Evolutionary conservation across 2,329 filamentous ascomycete genomes (phyloP).

Genomic region (Diaporthe citri): DNA sequence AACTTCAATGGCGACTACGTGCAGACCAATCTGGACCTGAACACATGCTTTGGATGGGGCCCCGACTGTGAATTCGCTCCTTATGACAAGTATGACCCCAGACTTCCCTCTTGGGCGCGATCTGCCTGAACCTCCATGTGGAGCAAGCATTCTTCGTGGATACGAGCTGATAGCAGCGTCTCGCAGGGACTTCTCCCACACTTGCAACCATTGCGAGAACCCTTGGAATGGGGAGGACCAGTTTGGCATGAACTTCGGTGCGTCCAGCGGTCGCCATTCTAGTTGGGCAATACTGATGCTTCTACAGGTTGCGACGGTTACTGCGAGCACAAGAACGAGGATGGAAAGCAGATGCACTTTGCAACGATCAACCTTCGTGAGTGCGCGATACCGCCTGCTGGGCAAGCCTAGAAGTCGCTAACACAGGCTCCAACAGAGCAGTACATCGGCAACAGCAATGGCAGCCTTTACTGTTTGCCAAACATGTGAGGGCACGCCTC

Average conservation of each 20-base stretch:
- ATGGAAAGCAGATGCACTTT: neutral
- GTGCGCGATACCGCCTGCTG: neutral
- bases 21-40: neutral
- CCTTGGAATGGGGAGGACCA: neutral
- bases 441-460: slow-evolving; percentile 1
- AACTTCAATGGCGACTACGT: neutral
- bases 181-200: neutral
- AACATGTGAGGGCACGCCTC: neutral
- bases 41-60: slow-evolving; percentile 7
- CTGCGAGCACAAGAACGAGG: neutral
- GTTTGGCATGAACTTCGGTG: neutral
- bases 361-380: neutral
- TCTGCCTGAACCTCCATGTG: neutral
- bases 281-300: too few relatives aligned
- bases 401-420: too few relatives aligned
- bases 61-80: neutral
- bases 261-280: too few relatives aligned
- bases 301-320: neutral
- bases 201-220: neutral
- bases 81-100: neutral
- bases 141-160: neutral
- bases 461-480: neutral
- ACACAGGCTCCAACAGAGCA: neutral
- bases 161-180: neutral
- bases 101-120: neutral